phyloP scores from a whole-genome alignment of 129 eudicot genomes.

The Centrapalus pauciflorus region DNA sequence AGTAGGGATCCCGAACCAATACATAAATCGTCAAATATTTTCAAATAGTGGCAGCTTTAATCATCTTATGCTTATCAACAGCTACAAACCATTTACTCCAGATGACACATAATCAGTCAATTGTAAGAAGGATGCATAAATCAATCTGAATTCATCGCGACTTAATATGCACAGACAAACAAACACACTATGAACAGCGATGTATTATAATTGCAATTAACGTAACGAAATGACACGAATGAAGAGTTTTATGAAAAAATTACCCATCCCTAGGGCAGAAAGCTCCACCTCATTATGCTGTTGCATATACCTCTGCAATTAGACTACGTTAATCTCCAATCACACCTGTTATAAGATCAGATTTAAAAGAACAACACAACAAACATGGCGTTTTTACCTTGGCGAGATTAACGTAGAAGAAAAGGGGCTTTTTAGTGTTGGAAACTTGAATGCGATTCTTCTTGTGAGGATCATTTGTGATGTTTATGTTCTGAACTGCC shows the following conservation, averaged over 20 bases:
- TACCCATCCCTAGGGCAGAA: conserved; percentile 89
- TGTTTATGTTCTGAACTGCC: conserved; percentile 42
- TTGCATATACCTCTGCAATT: conserved; percentile 78
- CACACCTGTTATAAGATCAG: background rate
- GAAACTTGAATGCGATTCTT: conserved; percentile 88
- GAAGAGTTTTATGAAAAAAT: conserved; percentile 2
- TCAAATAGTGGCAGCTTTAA: background rate
- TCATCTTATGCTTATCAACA: no score
- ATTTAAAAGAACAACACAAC: background rate
- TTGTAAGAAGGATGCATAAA: background rate
- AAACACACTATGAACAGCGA: background rate
- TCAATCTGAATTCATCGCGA: background rate
- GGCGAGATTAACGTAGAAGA: conserved; percentile 89
- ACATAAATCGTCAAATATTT: background rate
- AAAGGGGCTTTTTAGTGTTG: conserved; percentile 75
- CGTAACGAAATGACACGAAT: background rate
- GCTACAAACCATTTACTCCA: no score
- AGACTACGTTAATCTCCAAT: background rate
- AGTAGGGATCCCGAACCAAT: background rate
- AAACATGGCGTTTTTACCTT: conserved; percentile 33
- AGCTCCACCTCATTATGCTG: conserved; percentile 85
- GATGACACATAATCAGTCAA: background rate
- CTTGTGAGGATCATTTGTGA: conserved; percentile 44
- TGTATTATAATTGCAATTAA: background rate
- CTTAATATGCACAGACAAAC: background rate